Conservation (phyloP, 306 rosid species). For the Chamaecrista fasciculata region DNA sequence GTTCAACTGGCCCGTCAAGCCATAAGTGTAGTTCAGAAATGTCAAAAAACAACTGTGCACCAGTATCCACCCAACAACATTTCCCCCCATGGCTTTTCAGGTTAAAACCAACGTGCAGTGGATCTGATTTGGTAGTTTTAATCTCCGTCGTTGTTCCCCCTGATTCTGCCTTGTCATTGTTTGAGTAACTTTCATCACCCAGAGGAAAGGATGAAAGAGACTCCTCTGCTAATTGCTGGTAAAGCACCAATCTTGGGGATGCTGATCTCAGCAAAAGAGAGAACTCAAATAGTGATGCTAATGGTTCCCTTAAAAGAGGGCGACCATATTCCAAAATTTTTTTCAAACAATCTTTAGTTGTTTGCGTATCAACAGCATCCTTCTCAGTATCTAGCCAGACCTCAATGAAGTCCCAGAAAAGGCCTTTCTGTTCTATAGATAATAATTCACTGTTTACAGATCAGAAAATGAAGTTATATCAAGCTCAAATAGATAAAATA, state of each 20-base stretch:
- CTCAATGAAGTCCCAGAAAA: slow-evolving; percentile 79
- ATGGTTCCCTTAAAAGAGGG: slow-evolving; percentile 56
- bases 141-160: slow-evolving; percentile 27
- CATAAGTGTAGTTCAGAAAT: slow-evolving; percentile 51
- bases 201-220: slow-evolving; percentile 83
- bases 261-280: slow-evolving; percentile 85
- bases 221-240: slow-evolving; percentile 69
- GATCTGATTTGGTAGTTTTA: slow-evolving; percentile 41
- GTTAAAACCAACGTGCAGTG: slow-evolving; percentile 44
- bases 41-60: slow-evolving; percentile 60
- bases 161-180: slow-evolving; percentile 32
- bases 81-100: slow-evolving; percentile 56
- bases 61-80: slow-evolving; percentile 93
- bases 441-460: slow-evolving; percentile 63
- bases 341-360: slow-evolving; percentile 69
- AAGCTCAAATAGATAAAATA: background rate
- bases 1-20: slow-evolving; percentile 46
- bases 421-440: slow-evolving; percentile 58
- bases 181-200: slow-evolving; percentile 47
- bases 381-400: slow-evolving; percentile 57
- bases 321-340: slow-evolving; percentile 49
- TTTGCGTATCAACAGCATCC: slow-evolving; percentile 37
- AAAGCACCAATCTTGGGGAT: slow-evolving; percentile 82
- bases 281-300: slow-evolving; percentile 77
- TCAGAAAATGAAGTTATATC: slow-evolving; percentile 18